Conservation (phyloP, 2,329 filamentous ascomycete genomes). For the Diplodia seriata region DNA sequence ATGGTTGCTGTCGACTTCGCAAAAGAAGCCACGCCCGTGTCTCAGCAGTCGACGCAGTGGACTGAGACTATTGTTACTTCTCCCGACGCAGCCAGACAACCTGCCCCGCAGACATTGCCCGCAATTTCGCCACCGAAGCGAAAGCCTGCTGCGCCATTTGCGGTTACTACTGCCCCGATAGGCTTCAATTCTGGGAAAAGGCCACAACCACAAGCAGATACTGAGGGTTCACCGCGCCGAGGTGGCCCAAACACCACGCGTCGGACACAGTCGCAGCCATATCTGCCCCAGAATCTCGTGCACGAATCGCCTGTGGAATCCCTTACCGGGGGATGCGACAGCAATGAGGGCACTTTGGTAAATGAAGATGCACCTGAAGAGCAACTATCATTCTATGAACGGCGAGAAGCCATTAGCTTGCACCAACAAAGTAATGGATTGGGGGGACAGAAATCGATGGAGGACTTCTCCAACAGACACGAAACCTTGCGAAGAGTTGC, state of each 20-base stretch:
- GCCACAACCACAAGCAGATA: background rate
- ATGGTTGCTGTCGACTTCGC: background rate
- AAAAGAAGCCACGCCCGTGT: constrained; percentile 20
- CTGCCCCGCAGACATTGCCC: background rate
- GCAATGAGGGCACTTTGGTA: background rate
- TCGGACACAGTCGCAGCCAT: background rate
- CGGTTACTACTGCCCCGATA: background rate
- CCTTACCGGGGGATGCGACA: background rate
- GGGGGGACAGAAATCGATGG: background rate
- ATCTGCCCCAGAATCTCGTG: background rate
- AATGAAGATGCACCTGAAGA: background rate
- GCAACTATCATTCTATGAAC: background rate
- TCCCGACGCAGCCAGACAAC: background rate
- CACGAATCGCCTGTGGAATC: background rate
- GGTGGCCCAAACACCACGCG: background rate
- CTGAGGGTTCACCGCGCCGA: background rate
- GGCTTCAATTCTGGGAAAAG: background rate
- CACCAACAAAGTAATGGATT: background rate
- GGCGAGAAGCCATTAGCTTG: constrained; percentile 15
- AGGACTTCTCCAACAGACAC: background rate
- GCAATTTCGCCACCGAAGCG: constrained; percentile 19
- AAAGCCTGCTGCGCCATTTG: background rate
- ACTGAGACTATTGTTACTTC: constrained; percentile 18
- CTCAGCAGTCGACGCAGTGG: constrained; percentile 20
- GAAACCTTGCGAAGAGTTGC: background rate